Percentiles rank a stretch among this genome's conserved stretches.
These are phyloP conservation scores for Xerocomus brunneocitrinus DNA, from an alignment of 768 basidiomycete species.

Conservation along the genomic window DNA sequence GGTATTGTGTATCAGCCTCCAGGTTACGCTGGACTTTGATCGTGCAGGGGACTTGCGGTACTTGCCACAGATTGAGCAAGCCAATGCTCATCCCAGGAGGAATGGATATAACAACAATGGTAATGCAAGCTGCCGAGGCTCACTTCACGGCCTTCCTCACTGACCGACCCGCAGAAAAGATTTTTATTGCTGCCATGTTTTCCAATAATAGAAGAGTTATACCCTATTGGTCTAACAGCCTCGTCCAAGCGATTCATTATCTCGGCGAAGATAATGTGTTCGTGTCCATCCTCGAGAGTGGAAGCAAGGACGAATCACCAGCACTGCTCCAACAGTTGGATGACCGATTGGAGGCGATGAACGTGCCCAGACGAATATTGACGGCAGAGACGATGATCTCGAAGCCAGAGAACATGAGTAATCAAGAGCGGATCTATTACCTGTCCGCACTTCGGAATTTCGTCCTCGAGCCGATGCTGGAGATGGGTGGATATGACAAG, in stretches of 20 bases:
- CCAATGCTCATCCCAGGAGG: constrained; percentile 10
- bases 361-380: constrained; percentile 12
- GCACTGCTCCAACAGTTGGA: constrained; percentile 10
- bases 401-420: constrained; percentile 2
- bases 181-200: constrained; percentile 33
- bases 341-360: constrained; percentile 7
- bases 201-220: constrained; percentile 36
- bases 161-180: constrained; percentile 4
- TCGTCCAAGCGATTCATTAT: constrained; percentile 33
- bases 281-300: constrained; percentile 40
- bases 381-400: constrained; percentile 4
- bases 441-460: constrained; percentile 35
- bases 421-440: background rate
- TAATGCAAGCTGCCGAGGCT: background rate
- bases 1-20: background rate
- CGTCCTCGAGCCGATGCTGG: constrained; percentile 38
- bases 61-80: constrained; percentile 10
- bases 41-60: constrained; percentile 11
- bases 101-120: constrained; percentile 15
- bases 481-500: constrained; percentile 33
- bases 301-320: constrained; percentile 19
- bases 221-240: constrained; percentile 36
- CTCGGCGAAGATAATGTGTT: constrained; percentile 42
- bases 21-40: constrained; percentile 2
- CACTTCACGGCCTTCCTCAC: background rate